Base-by-base conservation (phyloP, 2,329 filamentous ascomycete genomes). In the Fusarium lateritium region DNA sequence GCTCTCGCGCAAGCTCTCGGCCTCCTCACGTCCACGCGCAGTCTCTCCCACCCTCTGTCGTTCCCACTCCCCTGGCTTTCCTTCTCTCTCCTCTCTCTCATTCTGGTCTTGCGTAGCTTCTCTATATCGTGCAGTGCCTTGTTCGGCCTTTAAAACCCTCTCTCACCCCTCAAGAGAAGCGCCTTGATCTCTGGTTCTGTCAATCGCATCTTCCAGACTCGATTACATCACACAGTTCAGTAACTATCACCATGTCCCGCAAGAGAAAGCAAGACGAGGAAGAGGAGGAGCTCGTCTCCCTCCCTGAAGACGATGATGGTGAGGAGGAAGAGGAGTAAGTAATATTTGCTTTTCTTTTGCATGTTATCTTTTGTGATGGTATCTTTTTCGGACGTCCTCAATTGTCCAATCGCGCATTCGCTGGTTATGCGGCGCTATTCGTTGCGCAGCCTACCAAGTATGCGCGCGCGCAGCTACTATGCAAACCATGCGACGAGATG, bases 291-390 rank as follows among this genome's bases (percentile, higher is more conserved):
- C 83, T 87, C 34, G 82, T 87, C 65, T 85, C 84, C 65, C 83
- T 87, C 56, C 84, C 85, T 55, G 84, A 85, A 63, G 84, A 81
- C 47, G 81, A 82, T 47, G 83, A 85, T 62, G 83, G 81, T 43
- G 83, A 84, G 73, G 84, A 86, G 73, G 84, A 86, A 75, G 83
- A 86, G 75, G 85, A 86, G 85, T 86, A 82, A 82, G 84, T 76
- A 44, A 28, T n/a, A 46, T 40, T 64, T 46, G 28, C 28, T 39
- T 52, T 55, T 17, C 34, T 46, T 45, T 53, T 47, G 31, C 28
- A 36, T 38, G 34, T 50, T 44, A 17, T n/a, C 56, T 54, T 44
- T 36, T 52, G 53, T 44, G 51, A 46, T 56, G 58, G 55, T 56
- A 31, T 31, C 28, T 13, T 31, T 53, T 36, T 31, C 56, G 26